Evolutionary conservation across 306 rosid species (phyloP).

Genomic region (Albizia julibrissin): DNA sequence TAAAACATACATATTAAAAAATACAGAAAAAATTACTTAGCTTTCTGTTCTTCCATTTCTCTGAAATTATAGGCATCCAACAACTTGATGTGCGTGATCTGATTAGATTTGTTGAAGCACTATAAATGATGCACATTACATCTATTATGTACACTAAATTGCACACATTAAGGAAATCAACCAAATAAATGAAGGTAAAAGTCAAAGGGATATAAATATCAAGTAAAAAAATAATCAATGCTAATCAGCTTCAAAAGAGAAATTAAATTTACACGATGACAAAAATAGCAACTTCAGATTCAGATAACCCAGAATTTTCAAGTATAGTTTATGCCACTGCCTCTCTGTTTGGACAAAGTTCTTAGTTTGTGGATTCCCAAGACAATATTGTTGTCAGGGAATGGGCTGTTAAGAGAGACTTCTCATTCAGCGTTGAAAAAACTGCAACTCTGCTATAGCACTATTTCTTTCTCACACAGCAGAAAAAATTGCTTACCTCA

Average conservation of each 20-base stretch:
- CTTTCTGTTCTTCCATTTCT: conserved; percentile 22
- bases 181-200: neutral
- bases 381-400: neutral
- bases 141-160: neutral
- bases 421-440: neutral
- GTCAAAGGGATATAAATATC: neutral
- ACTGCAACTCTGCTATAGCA: neutral
- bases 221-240: neutral
- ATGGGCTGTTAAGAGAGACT: neutral
- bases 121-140: neutral
- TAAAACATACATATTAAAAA: conserved; percentile 53
- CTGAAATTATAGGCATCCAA: conserved; percentile 14
- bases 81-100: neutral
- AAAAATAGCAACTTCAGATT: neutral
- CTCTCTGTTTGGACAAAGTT: neutral
- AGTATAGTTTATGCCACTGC: neutral
- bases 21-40: conserved; percentile 30
- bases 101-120: conserved; percentile 1
- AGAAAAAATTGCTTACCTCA: neutral
- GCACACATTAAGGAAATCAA: neutral
- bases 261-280: neutral
- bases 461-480: neutral
- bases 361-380: neutral
- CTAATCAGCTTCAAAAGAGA: neutral
- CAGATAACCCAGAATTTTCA: neutral